Percentiles rank a stretch among this genome's conserved stretches.
phyloP scores from a whole-genome alignment of 345 rosid genomes.

The Populus pruinosa region DNA sequence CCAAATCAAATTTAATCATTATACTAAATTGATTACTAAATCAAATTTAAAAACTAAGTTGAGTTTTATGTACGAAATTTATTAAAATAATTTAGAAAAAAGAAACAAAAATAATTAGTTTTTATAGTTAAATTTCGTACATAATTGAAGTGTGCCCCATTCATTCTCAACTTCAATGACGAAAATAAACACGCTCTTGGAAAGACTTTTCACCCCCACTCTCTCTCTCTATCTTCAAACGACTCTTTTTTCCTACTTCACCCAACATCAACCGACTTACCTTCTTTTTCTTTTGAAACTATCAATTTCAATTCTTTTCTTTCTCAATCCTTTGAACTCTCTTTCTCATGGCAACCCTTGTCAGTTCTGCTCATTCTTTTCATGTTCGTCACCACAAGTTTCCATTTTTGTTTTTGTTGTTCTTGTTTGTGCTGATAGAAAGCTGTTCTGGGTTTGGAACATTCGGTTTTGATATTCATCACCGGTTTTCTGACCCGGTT shows the following conservation, averaged over 20 bases:
- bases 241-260: not conserved
- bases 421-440: slow-evolving; percentile 3
- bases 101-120: too few relatives aligned
- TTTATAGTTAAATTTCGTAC: too few relatives aligned
- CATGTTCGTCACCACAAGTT: not conserved
- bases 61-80: too few relatives aligned
- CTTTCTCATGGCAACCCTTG: not conserved
- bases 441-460: slow-evolving; percentile 44
- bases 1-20: too few relatives aligned
- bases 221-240: not conserved
- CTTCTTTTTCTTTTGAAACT: not conserved
- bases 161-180: too few relatives aligned
- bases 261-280: not conserved
- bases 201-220: not conserved
- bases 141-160: too few relatives aligned
- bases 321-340: not conserved
- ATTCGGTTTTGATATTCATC: slow-evolving; percentile 72
- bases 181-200: too few relatives aligned
- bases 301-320: not conserved
- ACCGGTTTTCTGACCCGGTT: slow-evolving; percentile 81
- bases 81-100: too few relatives aligned
- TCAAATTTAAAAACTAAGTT: too few relatives aligned
- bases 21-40: too few relatives aligned
- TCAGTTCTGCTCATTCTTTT: not conserved
- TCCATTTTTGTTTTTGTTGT: slow-evolving; percentile 4